These are phyloP conservation scores for Penstemon newberryi DNA, from an alignment of 257 asterid species.

Conservation along the genomic window DNA sequence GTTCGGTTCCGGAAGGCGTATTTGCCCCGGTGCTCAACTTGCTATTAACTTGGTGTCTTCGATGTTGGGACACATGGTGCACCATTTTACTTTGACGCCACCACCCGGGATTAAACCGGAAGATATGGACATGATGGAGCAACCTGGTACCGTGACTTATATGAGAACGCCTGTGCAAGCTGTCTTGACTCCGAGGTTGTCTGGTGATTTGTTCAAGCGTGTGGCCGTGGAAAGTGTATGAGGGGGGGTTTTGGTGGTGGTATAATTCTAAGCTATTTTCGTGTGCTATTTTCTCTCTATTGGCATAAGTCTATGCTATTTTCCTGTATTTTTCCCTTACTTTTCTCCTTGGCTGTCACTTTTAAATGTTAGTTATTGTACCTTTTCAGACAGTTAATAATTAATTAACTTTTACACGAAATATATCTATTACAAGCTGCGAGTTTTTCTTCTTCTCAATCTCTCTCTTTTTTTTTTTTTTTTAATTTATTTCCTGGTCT, in stretches of 20 bases:
- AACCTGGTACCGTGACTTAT: conserved; percentile 78
- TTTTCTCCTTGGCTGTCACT: neutral
- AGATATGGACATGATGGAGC: conserved; percentile 81
- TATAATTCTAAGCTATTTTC: neutral
- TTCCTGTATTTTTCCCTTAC: neutral
- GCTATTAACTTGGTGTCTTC: conserved; percentile 63
- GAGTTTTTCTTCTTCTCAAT: too few relatives aligned
- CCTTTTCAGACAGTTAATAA: neutral
- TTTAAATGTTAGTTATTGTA: conserved; percentile 2
- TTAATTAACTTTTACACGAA: neutral
- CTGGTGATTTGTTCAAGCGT: conserved; percentile 58
- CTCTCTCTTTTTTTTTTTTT: too few relatives aligned
- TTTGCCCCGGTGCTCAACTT: conserved; percentile 82
- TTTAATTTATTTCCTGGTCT: too few relatives aligned
- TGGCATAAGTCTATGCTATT: neutral
- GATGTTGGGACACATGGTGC: conserved; percentile 74
- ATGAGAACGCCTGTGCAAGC: conserved; percentile 67
- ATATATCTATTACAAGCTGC: neutral
- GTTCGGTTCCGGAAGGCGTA: conserved; percentile 78
- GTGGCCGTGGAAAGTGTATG: conserved; percentile 49
- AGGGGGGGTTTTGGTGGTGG: conserved; percentile 23
- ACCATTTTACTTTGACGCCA: conserved; percentile 58
- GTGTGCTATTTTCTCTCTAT: neutral
- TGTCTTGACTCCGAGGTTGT: conserved; percentile 61
- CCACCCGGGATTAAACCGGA: conserved; percentile 53